Conservation (phyloP, 2,329 filamentous ascomycete genomes). For the Xylaria sp. region DNA sequence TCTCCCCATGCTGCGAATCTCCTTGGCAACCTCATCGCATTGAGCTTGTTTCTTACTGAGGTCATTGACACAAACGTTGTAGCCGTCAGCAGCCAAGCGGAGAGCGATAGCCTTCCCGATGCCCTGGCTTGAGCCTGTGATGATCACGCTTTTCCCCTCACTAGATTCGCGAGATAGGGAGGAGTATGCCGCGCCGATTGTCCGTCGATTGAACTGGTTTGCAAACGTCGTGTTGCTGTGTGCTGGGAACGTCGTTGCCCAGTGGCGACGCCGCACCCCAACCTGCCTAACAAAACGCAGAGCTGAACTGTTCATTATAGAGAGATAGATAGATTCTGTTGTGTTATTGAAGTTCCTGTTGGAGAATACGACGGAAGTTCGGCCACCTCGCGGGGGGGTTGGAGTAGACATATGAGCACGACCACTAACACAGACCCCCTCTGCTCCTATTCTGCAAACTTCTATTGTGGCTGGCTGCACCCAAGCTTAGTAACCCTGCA, state of each 20-base stretch:
- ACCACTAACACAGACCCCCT: background rate
- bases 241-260: background rate
- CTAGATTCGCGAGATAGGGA: conserved; percentile 28
- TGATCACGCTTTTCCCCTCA: conserved; percentile 34
- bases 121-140: conserved; percentile 40
- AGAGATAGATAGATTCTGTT: too few relatives aligned
- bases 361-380: background rate
- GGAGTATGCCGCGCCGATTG: conserved; percentile 22
- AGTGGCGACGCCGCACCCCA: background rate
- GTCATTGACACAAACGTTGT: conserved; percentile 70
- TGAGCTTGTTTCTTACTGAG: conserved; percentile 56
- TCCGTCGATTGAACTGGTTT: background rate
- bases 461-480: background rate
- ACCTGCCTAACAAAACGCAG: background rate
- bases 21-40: conserved; percentile 57
- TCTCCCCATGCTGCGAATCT: conserved; percentile 58
- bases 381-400: background rate
- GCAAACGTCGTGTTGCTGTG: background rate
- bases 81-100: conserved; percentile 68
- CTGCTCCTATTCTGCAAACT: background rate
- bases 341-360: too few relatives aligned
- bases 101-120: conserved; percentile 68
- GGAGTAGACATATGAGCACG: background rate
- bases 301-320: background rate
- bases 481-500: background rate